Percentiles rank a stretch among this genome's conserved stretches.
These are phyloP conservation scores for Blastomyces emzantsi DNA, from an alignment of 2,329 filamentous ascomycete species.

Conservation along the genomic window DNA sequence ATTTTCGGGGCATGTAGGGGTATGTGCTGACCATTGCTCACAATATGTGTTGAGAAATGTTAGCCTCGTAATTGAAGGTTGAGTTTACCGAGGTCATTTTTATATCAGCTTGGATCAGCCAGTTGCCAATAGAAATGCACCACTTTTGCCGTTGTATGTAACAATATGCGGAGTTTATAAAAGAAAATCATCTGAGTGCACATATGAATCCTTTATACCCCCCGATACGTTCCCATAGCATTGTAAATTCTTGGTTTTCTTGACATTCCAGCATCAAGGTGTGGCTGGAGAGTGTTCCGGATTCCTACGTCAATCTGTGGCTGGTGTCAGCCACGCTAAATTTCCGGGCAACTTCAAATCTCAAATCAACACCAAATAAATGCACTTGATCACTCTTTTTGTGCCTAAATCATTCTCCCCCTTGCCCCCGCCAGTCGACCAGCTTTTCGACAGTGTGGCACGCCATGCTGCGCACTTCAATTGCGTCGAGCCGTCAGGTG, in stretches of 20 bases:
- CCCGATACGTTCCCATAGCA: too few species aligned
- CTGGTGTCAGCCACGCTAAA: constrained; percentile 7
- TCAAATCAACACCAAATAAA: constrained; percentile 12
- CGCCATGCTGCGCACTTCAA: constrained; percentile 49
- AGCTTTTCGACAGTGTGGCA: constrained; percentile 35
- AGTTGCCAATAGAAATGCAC: neutral
- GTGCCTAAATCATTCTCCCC: constrained; percentile 20
- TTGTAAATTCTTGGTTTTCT: neutral
- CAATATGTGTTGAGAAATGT: too few species aligned
- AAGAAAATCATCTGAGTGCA: neutral
- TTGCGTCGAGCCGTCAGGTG: constrained; percentile 40
- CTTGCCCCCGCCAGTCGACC: constrained; percentile 15
- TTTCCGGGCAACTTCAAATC: constrained; percentile 24
- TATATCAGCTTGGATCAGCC: neutral
- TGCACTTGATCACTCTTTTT: constrained; percentile 16
- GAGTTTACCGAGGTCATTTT: neutral
- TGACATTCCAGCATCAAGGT: neutral
- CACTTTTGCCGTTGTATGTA: neutral
- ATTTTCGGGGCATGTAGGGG: too few species aligned
- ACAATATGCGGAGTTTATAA: neutral
- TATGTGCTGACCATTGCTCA: too few species aligned
- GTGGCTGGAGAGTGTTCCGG: constrained; percentile 1
- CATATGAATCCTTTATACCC: too few species aligned
- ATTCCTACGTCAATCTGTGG: constrained; percentile 9
- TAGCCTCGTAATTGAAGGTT: too few species aligned